A percentile compares a stretch with the other conserved stretches of the same genome.
phyloP scores from a whole-genome alignment of 441 rosid genomes.

The Euphorbia celastroides region DNA sequence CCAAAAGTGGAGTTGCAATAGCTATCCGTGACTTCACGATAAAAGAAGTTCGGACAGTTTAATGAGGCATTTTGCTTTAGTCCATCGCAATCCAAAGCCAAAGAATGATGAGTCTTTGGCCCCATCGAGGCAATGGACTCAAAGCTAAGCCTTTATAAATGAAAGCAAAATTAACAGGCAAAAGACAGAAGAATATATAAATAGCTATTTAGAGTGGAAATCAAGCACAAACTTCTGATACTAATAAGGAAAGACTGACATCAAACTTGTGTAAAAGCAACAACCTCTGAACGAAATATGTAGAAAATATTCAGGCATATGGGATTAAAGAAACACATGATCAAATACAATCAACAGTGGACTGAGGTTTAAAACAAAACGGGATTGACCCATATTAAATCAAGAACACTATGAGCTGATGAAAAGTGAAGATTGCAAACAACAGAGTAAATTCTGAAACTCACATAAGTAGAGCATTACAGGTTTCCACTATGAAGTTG shows the following conservation, averaged over 20 bases:
- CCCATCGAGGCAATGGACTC: too few species aligned
- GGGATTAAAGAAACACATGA: not conserved
- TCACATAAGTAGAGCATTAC: not conserved
- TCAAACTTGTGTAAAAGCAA: not conserved
- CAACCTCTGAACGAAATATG: not conserved
- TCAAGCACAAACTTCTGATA: too few species aligned
- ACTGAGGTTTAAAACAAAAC: not conserved
- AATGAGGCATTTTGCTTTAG: too few species aligned
- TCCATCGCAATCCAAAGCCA: too few species aligned
- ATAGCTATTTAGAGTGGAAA: too few species aligned
- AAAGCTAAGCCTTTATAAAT: too few species aligned
- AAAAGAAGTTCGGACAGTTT: too few species aligned
- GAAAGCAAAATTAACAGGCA: conserved; percentile 15
- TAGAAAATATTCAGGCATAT: not conserved
- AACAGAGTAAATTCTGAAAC: not conserved
- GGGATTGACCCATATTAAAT: not conserved
- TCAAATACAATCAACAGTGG: not conserved
- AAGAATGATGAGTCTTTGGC: too few species aligned
- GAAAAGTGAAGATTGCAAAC: not conserved
- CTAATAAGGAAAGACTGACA: not conserved
- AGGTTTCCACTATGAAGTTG: not conserved
- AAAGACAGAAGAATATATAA: too few species aligned
- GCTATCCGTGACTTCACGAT: too few species aligned
- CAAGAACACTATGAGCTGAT: not conserved
- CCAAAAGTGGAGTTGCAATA: too few species aligned